These are phyloP conservation scores for Hyphopichia buzzinii DNA, from an alignment of 1,139 yeast genomes.

Conservation along the genomic window DNA sequence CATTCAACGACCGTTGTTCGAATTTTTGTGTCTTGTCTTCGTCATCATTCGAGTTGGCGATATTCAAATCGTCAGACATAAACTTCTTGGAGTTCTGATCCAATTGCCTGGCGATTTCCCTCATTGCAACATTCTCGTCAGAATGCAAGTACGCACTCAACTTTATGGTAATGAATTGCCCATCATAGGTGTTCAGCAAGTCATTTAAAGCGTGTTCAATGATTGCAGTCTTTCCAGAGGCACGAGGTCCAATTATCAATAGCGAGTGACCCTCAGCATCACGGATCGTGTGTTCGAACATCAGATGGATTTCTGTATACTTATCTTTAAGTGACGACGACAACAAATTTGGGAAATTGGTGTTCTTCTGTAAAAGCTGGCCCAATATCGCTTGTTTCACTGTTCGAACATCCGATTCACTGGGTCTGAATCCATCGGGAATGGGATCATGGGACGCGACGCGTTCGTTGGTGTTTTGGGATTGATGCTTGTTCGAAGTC, in stretches of 20 bases:
- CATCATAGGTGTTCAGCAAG: slow-evolving; percentile 36
- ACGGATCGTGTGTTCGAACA: slow-evolving; percentile 64
- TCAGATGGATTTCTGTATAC: slow-evolving; percentile 48
- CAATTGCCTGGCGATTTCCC: slow-evolving; percentile 83
- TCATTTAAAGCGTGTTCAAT: slow-evolving; percentile 55
- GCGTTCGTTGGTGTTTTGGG: neutral
- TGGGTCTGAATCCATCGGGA: neutral
- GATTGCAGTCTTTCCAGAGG: slow-evolving; percentile 71
- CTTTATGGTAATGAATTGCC: slow-evolving; percentile 58
- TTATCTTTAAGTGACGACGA: slow-evolving; percentile 27
- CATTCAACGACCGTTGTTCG: slow-evolving; percentile 44
- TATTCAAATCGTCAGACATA: slow-evolving; percentile 11
- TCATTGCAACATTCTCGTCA: slow-evolving; percentile 76
- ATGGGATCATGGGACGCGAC: neutral
- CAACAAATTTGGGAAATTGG: slow-evolving; percentile 16
- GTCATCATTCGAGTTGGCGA: slow-evolving; percentile 12
- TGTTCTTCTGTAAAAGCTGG: slow-evolving; percentile 19
- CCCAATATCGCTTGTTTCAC: slow-evolving; percentile 17
- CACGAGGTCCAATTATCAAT: slow-evolving; percentile 75
- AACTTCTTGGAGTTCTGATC: slow-evolving; percentile 42
- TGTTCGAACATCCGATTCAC: slow-evolving; percentile 11
- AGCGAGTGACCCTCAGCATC: slow-evolving; percentile 81
- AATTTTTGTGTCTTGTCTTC: slow-evolving; percentile 33
- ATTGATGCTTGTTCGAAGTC: neutral
- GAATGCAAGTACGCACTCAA: slow-evolving; percentile 71